Evolutionary conservation across 192 early-diverging fungal genomes (phyloP).

Genomic region (Oehlia diaphana): DNA sequence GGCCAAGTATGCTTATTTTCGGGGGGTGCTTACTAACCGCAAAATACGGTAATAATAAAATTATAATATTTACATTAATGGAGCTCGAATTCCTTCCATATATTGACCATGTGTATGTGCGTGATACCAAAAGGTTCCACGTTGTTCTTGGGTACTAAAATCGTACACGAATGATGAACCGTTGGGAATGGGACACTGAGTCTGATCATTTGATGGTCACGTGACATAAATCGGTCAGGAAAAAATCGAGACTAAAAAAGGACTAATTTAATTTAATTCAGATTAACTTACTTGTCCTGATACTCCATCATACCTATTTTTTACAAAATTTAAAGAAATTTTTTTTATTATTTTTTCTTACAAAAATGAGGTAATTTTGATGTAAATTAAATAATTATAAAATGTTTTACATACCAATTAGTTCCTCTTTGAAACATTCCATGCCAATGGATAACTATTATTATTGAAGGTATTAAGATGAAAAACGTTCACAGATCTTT

Average conservation of each 20-base stretch:
- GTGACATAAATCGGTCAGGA: neutral
- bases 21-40: too few relatives aligned
- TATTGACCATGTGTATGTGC: conserved; percentile 35
- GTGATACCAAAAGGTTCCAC: conserved; percentile 49
- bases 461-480: too few relatives aligned
- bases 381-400: neutral
- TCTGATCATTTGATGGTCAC: conserved; percentile 23
- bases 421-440: conserved; percentile 43
- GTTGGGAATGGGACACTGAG: conserved; percentile 17
- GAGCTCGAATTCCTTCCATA: conserved; percentile 40
- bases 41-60: too few relatives aligned
- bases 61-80: conserved; percentile 28
- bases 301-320: conserved; percentile 29
- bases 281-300: neutral
- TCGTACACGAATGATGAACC: neutral
- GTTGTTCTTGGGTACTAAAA: conserved; percentile 12
- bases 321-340: too few relatives aligned
- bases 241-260: neutral
- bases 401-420: conserved; percentile 38
- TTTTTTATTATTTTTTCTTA: too few relatives aligned
- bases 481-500: too few relatives aligned
- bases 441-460: conserved; percentile 41
- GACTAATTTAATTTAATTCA: neutral
- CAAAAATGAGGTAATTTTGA: too few relatives aligned
- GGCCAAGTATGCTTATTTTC: too few relatives aligned